Evolutionary conservation across 2,329 filamentous ascomycete genomes (phyloP), one percentile per base, ranked within the genome.

Genomic region (Daldinia sp.): DNA sequence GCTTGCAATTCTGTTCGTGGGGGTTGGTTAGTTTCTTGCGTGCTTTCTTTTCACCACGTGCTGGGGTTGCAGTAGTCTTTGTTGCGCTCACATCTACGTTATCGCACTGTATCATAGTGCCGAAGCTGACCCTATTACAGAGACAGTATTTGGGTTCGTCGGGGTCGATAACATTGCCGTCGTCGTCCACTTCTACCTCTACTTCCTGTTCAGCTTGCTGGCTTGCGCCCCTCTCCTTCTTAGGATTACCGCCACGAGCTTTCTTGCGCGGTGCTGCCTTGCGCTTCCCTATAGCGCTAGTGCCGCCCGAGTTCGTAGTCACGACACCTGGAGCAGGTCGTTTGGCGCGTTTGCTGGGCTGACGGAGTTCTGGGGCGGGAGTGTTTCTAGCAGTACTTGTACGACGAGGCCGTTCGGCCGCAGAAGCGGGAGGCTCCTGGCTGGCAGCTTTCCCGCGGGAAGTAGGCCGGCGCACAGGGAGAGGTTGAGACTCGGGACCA

Each of bases 31-130:
- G 68, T 71, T 62, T 66, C 55, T 52, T 64, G 37, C 23, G 48
- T 51, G 43, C 58, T 61, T 32, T 67, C 34, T 57, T 39, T 17
- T 45, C 53, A 32, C 41, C 35, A 58, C 58, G 52, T 64, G 64
- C 45, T 69, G 61, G 63, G 61, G 59, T 21, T 50, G 51, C 51
- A 58, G 49, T 51, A 59, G 52, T 66, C 55, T 63, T 41, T 55
- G 49, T 59, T 65, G 57, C 55, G 79, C 87, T 85, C 79, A 91
- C 89, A 77, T 92, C 89, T 43, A 86, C 81, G 71, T 93, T 93
- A 72, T 94, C 91, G 77, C 92, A 95, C 63, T 87, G 86, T 74
- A 95, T 92, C 92, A 95, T 95, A 17, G 85, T 88, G 54, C 92
- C 92, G 73, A 89, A 94, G 74, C 90, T 93, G 54, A 95, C 90